Evolutionary conservation across 2,329 filamentous ascomycete genomes (phyloP), one percentile per base, ranked within the genome.

Genomic region (Torrubiella hemipterigena): DNA sequence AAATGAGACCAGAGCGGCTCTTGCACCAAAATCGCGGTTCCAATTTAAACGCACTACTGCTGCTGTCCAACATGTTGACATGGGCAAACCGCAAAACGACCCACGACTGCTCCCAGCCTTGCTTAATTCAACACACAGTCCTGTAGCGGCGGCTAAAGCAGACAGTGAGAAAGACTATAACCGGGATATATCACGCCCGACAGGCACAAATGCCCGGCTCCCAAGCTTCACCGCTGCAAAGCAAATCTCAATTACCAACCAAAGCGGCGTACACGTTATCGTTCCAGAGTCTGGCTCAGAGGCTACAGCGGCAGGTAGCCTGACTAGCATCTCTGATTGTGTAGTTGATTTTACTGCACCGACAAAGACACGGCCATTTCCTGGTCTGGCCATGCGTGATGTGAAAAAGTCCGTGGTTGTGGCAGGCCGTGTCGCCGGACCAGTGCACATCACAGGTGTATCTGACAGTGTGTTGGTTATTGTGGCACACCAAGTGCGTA

Each of bases 401-500:
- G 72, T 94, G 37, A 62, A 65, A 17, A 58, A 70, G 26, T 82
- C 78, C 30, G 60, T 96, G 13, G 63, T 98, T 17, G 61, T 95
- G 11, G 81, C 79, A 23, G 86, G 87, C 0, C 72, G 74, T 33
- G 81, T 95, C 6, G 65, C 69, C 24, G 91, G 91, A 0, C 74
- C 91, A 1, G 76, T 80, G 7, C 89, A 96, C 49, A 71, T 96
- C 31, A 96, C 89, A 0, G 69, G 67, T 1, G 60, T 94, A 2
- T 60, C 65, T 30, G 64, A 84, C 44, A 82, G 77, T 39, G 70
- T 85, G n/a, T 55, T 93, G 11, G 74, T 95, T 0, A 75, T 94
- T 3, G 67, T 73, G 6, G 81, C 83, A 31, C 70, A 81, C n/a
- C 91, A 98, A 54, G 85, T 94, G 46, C 73, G 91, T 15, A 89